Evolutionary conservation across 345 rosid genomes (phyloP).

Genomic region (Iberis pinnata): DNA sequence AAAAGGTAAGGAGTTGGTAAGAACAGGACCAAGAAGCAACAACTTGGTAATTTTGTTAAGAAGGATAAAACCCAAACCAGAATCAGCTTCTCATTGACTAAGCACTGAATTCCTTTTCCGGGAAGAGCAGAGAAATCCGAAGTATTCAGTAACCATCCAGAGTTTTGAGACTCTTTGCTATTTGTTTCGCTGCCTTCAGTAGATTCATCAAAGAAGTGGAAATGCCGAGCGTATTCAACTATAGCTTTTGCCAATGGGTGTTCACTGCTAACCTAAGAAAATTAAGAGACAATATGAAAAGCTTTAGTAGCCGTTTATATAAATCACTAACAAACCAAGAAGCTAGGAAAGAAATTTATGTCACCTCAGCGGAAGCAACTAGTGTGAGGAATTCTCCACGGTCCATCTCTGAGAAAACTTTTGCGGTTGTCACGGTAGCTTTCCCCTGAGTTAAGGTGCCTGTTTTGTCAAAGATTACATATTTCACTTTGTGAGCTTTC

Average conservation of each 20-base stretch:
- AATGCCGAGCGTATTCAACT: slow-evolving; percentile 81
- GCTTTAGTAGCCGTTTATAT: neutral
- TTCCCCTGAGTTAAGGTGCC: slow-evolving; percentile 98
- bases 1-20: neutral
- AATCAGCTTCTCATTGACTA: slow-evolving; percentile 51
- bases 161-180: slow-evolving; percentile 29
- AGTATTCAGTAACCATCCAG: slow-evolving; percentile 76
- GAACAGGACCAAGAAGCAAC: neutral
- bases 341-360: neutral
- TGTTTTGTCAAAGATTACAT: slow-evolving; percentile 93
- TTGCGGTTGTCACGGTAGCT: slow-evolving; percentile 80
- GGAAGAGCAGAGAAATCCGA: slow-evolving; percentile 74
- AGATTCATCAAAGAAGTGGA: slow-evolving; percentile 77
- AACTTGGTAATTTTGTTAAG: neutral
- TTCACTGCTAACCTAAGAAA: slow-evolving; percentile 86
- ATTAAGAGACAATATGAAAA: slow-evolving; percentile 4
- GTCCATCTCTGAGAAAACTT: slow-evolving; percentile 70
- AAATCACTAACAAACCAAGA: slow-evolving; percentile 3
- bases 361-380: slow-evolving; percentile 97
- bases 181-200: slow-evolving; percentile 36
- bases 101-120: slow-evolving; percentile 83
- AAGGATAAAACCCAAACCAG: slow-evolving; percentile 44
- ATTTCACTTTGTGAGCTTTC: slow-evolving; percentile 89
- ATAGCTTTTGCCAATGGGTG: slow-evolving; percentile 93
- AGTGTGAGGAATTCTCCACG: slow-evolving; percentile 89